A percentile compares a stretch with the other conserved stretches of the same genome.
phyloP scores from a whole-genome alignment of 257 asterid genomes.

The Cordia subcordata region DNA sequence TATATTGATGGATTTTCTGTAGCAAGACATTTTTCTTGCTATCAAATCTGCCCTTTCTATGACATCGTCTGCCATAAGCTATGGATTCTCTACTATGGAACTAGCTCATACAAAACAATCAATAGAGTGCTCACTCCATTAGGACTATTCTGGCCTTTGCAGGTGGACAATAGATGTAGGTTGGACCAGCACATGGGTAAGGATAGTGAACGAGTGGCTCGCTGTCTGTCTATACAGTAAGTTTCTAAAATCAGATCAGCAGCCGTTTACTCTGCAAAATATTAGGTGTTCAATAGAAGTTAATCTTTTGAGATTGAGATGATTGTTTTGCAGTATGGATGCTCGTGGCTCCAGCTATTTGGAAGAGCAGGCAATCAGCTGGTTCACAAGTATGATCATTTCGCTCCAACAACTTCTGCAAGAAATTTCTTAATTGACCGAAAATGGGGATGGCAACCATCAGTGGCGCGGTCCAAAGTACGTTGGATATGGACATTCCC shows the following conservation, averaged over 20 bases:
- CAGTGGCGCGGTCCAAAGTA: neutral
- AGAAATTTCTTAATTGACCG: neutral
- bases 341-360: slow-evolving; percentile 41
- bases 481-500: neutral
- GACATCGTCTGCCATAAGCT: no score
- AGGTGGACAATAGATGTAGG: slow-evolving; percentile 53
- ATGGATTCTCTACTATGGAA: no score
- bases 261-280: no score
- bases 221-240: slow-evolving; percentile 48
- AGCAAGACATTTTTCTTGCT: no score
- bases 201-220: slow-evolving; percentile 51
- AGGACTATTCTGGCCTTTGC: neutral
- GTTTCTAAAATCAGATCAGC: slow-evolving; percentile 8
- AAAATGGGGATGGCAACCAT: neutral
- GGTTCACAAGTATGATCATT: slow-evolving; percentile 23
- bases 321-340: slow-evolving; percentile 36
- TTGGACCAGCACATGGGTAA: slow-evolving; percentile 60
- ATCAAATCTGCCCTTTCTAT: no score
- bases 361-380: slow-evolving; percentile 33
- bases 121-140: neutral
- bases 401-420: neutral
- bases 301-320: neutral
- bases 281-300: neutral
- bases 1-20: no score
- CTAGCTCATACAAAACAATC: no score